phyloP scores from a whole-genome alignment of 2,329 filamentous ascomycete species.

The Pseudogymnoascus sp. region DNA sequence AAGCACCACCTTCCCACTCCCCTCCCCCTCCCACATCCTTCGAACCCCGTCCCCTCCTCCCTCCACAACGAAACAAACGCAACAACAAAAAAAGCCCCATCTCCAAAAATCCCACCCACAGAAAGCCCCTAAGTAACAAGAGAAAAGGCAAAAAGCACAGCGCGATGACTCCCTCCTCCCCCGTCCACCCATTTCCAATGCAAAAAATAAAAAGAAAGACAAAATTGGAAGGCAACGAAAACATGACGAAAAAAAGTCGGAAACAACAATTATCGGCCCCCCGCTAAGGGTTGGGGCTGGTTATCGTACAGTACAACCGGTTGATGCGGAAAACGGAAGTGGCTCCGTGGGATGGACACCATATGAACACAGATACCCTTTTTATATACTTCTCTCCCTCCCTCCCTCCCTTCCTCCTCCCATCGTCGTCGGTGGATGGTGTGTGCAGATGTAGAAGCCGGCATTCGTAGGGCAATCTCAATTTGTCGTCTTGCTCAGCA shows the following conservation, averaged over 20 bases:
- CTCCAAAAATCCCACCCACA: not conserved
- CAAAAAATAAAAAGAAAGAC: not conserved
- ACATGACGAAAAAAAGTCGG: not conserved
- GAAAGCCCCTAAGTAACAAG: not conserved
- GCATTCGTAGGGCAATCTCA: not conserved
- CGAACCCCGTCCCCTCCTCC: not conserved
- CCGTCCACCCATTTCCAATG: not conserved
- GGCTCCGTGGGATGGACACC: not conserved
- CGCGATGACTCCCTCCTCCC: not conserved
- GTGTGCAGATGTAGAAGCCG: not conserved
- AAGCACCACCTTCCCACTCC: not conserved
- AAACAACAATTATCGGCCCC: not conserved
- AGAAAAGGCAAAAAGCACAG: not conserved
- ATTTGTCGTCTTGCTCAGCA: not conserved
- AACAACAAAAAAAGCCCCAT: not conserved
- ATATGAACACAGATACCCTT: constrained; percentile 3
- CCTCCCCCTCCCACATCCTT: not conserved
- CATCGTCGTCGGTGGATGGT: not conserved
- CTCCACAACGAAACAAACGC: not conserved
- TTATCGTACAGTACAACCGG: constrained; percentile 3
- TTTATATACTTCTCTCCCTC: not conserved
- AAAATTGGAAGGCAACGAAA: not conserved
- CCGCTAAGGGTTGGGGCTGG: not conserved
- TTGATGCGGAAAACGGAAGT: not conserved
- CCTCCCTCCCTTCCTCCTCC: not conserved